Evolutionary conservation across 140 eudicot species (phyloP), one percentile per base, ranked within the genome.

Genomic region (Artemisia princeps): DNA sequence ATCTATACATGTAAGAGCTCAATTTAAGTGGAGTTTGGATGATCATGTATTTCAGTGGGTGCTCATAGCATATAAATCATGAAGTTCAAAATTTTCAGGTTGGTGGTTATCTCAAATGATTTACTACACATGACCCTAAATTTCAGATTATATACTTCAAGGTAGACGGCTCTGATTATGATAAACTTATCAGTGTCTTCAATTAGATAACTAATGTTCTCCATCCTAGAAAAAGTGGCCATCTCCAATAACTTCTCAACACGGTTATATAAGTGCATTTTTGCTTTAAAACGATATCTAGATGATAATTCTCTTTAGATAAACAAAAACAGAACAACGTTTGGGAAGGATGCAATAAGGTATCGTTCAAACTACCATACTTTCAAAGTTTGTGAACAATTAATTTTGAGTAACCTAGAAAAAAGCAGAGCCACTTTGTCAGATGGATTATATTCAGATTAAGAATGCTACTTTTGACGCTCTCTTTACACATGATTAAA

Each of bases 81-180:
- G 40, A 30, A 30, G 40, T 30, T 30, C 40, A 1, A 30, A 4
- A 4, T 30, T 30, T 30, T 30, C 7, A 3, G 40, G 40, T 30
- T 30, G 40, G 40, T 30, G 40, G 40, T 30, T 30, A 30, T 30
- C 40, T 30, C 40, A 30, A 30, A n/a, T n/a, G 16, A 2, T 9
- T 8, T 8, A 46, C 51, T 46, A 46, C 51, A 46, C 51, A 46
- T 30, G 6, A 30, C 51, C 49, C 55, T 48, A 33, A n/a, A 12
- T 49, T 49, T 49, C 19, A 46, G 12, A 17, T 46, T 13, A 19
- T 64, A 64, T 45, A 45, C 45, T 55, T 44, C 42, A 46, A 20
- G 7, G 57, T 64, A 64, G 57, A 45, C 44, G 46, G 20, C 44
- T 64, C 57, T 50, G 70, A 20, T 50, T 50, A 50, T 16, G 10